A percentile compares a stretch with the other conserved stretches of the same genome.
These are phyloP conservation scores for Termitomyces sp. DNA, from an alignment of 1,284 basidiomycete species.

Conservation along the genomic window DNA sequence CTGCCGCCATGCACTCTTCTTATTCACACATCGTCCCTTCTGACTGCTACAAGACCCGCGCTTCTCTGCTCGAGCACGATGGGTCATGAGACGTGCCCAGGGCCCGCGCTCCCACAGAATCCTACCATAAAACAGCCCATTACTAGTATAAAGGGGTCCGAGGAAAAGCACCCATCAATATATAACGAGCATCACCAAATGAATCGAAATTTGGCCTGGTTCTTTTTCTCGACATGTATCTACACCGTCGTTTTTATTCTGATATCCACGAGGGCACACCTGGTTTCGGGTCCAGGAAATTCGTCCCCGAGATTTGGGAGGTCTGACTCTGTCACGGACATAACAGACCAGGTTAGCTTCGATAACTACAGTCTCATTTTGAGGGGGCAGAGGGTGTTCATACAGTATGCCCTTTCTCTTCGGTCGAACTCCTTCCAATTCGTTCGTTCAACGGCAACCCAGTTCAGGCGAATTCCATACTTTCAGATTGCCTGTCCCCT, in stretches of 20 bases:
- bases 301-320: neutral
- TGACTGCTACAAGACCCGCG: neutral
- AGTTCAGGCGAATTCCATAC: constrained; percentile 78
- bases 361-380: constrained; percentile 56
- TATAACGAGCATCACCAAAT: neutral
- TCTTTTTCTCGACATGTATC: constrained; percentile 6
- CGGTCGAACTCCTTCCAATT: neutral
- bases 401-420: constrained; percentile 37
- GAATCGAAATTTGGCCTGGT: constrained; percentile 2
- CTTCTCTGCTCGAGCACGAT: neutral
- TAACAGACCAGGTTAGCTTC: constrained; percentile 42
- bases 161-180: neutral
- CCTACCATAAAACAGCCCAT: too few relatives aligned
- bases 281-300: neutral
- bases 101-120: neutral
- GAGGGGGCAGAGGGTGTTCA: constrained; percentile 49
- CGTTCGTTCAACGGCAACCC: neutral
- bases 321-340: neutral
- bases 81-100: constrained; percentile 5
- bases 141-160: neutral
- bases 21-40: neutral
- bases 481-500: constrained; percentile 75
- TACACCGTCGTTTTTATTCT: neutral
- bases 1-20: neutral
- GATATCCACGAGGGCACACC: neutral